Percentiles rank a stretch among this genome's conserved stretches.
phyloP scores from a whole-genome alignment of 768 basidiomycete genomes.

The Lyophyllum shimeji region DNA sequence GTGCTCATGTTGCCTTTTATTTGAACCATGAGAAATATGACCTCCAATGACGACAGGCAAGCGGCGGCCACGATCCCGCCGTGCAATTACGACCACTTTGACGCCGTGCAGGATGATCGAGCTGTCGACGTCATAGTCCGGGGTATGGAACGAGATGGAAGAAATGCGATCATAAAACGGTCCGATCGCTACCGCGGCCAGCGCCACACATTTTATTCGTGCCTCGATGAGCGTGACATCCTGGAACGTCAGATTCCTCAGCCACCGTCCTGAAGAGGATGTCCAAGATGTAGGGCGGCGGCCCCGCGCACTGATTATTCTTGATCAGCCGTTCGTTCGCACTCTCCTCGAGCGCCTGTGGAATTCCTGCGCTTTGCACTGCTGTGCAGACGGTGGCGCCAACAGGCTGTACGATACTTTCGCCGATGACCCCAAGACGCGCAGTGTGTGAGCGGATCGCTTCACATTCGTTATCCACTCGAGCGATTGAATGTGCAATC shows the following conservation, averaged over 20 bases:
- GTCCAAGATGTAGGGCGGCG: slow-evolving; percentile 11
- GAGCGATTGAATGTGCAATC: neutral
- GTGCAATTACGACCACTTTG: too few species aligned
- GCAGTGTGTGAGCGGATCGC: slow-evolving; percentile 10
- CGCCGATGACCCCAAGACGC: slow-evolving; percentile 14
- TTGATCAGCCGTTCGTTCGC: slow-evolving; percentile 84
- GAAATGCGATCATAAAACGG: neutral
- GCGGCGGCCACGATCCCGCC: too few species aligned
- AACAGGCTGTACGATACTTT: slow-evolving; percentile 74
- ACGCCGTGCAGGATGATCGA: too few species aligned
- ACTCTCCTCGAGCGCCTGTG: slow-evolving; percentile 65
- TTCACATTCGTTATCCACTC: neutral
- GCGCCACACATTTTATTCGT: neutral
- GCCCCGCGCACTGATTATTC: slow-evolving; percentile 67
- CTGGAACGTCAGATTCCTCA: slow-evolving; percentile 46
- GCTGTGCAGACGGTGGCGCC: slow-evolving; percentile 88
- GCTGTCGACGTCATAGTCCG: too few species aligned
- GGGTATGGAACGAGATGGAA: neutral
- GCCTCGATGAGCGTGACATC: slow-evolving; percentile 21
- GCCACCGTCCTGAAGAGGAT: neutral
- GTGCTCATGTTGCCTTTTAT: neutral
- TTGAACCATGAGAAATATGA: neutral
- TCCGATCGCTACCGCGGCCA: neutral
- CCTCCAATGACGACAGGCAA: too few species aligned
- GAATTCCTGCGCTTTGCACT: slow-evolving; percentile 47